Conservation (phyloP, 176 grass and related monocot genomes). For the Eleusine indica region DNA sequence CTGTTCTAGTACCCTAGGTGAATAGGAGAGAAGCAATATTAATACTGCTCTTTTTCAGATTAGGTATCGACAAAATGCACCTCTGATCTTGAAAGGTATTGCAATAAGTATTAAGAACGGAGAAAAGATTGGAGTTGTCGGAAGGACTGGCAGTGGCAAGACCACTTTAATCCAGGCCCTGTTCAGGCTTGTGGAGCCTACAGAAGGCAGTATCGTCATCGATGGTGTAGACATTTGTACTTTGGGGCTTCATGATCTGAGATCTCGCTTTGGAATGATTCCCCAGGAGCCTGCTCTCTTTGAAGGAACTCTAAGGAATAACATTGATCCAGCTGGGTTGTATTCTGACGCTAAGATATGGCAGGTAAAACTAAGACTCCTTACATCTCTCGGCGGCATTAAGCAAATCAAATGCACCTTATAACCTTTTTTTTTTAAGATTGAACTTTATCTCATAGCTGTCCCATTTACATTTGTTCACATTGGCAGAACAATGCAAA, state of each 20-base stretch:
- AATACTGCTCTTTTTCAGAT: constrained; percentile 49
- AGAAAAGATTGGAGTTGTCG: constrained; percentile 93
- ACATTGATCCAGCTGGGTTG: constrained; percentile 80
- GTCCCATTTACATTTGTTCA: too few relatives aligned
- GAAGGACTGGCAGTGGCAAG: constrained; percentile 93
- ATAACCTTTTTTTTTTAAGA: background rate
- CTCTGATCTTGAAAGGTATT: constrained; percentile 87
- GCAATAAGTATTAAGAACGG: constrained; percentile 66
- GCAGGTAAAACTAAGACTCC: constrained; percentile 44
- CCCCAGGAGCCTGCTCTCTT: constrained; percentile 95
- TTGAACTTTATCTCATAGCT: too few relatives aligned
- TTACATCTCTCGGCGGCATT: too few relatives aligned
- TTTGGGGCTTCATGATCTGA: constrained; percentile 89
- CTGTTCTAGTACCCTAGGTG: background rate
- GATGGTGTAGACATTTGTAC: constrained; percentile 77
- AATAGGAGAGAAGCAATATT: background rate
- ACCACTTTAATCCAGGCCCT: constrained; percentile 85
- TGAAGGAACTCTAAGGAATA: constrained; percentile 88
- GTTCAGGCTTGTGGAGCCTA: constrained; percentile 88
- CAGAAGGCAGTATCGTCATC: constrained; percentile 66
- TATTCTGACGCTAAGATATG: constrained; percentile 93
- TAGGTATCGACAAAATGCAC: constrained; percentile 79
- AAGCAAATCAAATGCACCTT: background rate
- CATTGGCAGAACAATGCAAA: too few relatives aligned
- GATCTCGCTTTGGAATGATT: constrained; percentile 89